A percentile compares a stretch with the other conserved stretches of the same genome.
Conservation (phyloP, 2,329 filamentous ascomycete genomes). For the Coniochaeta ligniaria region DNA sequence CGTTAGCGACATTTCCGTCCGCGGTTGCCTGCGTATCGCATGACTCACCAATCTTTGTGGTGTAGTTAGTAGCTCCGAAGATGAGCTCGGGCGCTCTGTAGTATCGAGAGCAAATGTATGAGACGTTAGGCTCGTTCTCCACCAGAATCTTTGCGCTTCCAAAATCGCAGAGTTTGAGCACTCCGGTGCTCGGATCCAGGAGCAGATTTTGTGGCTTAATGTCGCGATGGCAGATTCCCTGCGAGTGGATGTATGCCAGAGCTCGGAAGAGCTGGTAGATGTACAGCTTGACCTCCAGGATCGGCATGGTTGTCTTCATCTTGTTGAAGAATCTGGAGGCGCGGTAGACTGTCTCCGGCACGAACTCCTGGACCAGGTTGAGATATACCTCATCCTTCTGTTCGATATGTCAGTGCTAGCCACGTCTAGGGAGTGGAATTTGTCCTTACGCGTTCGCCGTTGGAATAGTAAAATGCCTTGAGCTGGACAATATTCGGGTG, state of each 20-base stretch:
- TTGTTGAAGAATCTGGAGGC: constrained; percentile 99
- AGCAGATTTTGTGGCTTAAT: constrained; percentile 99
- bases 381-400: constrained; percentile 98
- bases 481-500: constrained; percentile 98
- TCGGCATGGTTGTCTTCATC: constrained; percentile 99
- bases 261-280: constrained; percentile 99
- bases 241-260: constrained; percentile 96
- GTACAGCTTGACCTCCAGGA: constrained; percentile 97
- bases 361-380: constrained; percentile 95
- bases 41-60: constrained; percentile 91
- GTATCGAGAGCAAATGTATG: constrained; percentile 98
- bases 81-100: constrained; percentile 97
- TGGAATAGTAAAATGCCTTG: constrained; percentile 99
- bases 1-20: not conserved
- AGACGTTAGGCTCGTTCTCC: constrained; percentile 98
- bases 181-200: constrained; percentile 81
- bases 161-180: constrained; percentile 97
- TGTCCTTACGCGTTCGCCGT: constrained; percentile 79
- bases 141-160: constrained; percentile 98
- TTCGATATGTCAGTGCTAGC: constrained; percentile 7
- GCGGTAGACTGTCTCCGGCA: constrained; percentile 96
- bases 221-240: constrained; percentile 97
- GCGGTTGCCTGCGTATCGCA: not conserved
- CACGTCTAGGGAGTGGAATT: constrained; percentile 6
- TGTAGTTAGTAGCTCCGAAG: constrained; percentile 98